Base-by-base conservation (phyloP, 2,329 filamentous ascomycete species). In the Colletotrichum musae region DNA sequence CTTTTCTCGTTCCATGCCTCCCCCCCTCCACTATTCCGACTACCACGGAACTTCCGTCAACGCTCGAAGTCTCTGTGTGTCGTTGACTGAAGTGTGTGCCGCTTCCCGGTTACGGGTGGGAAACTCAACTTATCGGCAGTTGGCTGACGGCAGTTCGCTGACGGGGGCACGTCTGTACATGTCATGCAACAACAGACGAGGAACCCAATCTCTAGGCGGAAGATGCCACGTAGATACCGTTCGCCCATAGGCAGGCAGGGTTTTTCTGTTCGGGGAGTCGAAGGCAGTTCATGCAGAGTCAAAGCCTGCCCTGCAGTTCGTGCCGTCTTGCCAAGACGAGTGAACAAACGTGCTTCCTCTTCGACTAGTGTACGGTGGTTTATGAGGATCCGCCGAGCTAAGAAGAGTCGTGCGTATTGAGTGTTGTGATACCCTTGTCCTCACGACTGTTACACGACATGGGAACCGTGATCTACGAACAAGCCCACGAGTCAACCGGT, bases 91-190 rank as follows among this genome's bases (percentile, higher is more conserved):
- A 28, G n/a, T 41, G 18, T 13, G 18, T 28, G 26, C 7, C 50
- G 26, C n/a, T 26, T 59, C n/a, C 41, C 18, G 52, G 65, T 45
- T 39, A 69, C 62, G 56, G 24, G n/a, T 28, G 16, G 12, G 15
- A 69, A 58, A 67, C 41, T 52, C 26, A 61, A 56, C 56, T 52
- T 32, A 16, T 61, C 62, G 51, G 56, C 24, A 61, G 15, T 41
- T 39, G 5, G 43, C 43, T 24, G 24, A 54, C 36, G 47, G 39
- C 21, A 24, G 15, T 41, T 39, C 9, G 43, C 43, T 24, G 24
- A 54, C 36, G 47, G 39, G 59, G 58, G 24, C 16, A 18, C 45
- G 16, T 6, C 45, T 47, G 45, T 47, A n/a, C 53, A 43, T 50
- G 45, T 12, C 24, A 28, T 43, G n/a, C 36, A 32, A 53, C 16